Evolutionary conservation across 2,329 filamentous ascomycete genomes (phyloP), one percentile per base, ranked within the genome.

Genomic region (Phoma sp.): DNA sequence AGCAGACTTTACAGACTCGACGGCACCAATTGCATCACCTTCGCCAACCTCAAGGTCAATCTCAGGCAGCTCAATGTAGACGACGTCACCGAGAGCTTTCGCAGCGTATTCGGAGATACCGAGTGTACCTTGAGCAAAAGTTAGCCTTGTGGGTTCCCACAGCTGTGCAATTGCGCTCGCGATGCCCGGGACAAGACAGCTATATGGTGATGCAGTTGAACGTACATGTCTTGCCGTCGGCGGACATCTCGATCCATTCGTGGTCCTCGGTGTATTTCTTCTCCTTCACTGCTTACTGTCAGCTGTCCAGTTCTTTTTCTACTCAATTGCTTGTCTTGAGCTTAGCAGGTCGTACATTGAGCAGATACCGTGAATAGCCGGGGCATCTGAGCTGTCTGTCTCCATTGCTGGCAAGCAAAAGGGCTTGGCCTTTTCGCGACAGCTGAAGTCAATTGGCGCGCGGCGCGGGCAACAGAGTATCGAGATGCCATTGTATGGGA

Each of bases 1-100:
- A n/a, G 95, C 95, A 60, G 90, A 95, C 84, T 99, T 99, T 77
- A 99, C 95, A 2, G 92, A 97, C 82, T 99, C 95, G 68, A 99
- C 94, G 57, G 94, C 92, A 65, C 95, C 95, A 66, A 98, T 90
- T 62, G 89, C 84, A 73, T 98, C 94, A 70, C 92, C 92, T 53
- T 87, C 84, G 55, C 79, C 78, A 58, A 96, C 84, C 68, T 88
- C 85, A 66, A 87, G 81, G 63, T 86, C 88, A 51, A 82, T 74
- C 64, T 88, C 82, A 52, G 95, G 95, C 27, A 99, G 89, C 83
- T 99, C 95, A 71, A 98, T 92, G 81, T 90, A 99, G 74, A 99
- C 94, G 56, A 98, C 93, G 75, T 99, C 95, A 65, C 95, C 95
- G 60, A 99, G 90, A 64, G 91, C 88, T 70, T 96, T 86, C 64